Conservation (phyloP, 768 basidiomycete species). For the Leccinum barrowsii region DNA sequence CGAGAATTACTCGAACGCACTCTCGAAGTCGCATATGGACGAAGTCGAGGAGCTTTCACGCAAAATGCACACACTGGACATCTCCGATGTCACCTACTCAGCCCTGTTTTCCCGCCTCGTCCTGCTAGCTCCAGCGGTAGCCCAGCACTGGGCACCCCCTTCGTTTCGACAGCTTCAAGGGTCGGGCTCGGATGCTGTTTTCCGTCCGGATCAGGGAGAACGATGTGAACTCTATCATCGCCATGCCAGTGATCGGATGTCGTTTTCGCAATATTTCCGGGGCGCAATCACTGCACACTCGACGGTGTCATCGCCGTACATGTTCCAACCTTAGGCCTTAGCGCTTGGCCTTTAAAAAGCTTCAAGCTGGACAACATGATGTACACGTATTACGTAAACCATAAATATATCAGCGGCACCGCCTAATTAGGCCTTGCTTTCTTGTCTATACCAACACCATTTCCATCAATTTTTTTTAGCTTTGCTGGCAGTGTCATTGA, state of each 20-base stretch:
- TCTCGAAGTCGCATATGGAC: background rate
- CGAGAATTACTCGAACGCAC: background rate
- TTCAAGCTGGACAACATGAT: background rate
- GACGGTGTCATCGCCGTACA: constrained; percentile 17
- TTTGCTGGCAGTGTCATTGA: background rate
- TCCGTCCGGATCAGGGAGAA: no score
- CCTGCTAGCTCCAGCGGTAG: background rate
- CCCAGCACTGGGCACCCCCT: background rate
- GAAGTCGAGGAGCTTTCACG: background rate
- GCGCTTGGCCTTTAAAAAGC: no score
- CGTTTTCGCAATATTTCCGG: constrained; percentile 6
- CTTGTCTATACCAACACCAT: background rate
- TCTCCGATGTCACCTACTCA: background rate
- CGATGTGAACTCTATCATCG: constrained; percentile 1
- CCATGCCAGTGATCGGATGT: background rate
- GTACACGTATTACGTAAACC: background rate
- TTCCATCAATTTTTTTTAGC: background rate
- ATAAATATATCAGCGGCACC: background rate
- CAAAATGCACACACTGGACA: background rate
- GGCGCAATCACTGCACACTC: constrained; percentile 23
- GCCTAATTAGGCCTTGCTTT: background rate
- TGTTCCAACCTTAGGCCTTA: background rate
- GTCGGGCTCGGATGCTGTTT: no score
- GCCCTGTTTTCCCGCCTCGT: background rate
- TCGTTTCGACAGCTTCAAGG: background rate